These are phyloP conservation scores for Aschersonia sp. DNA, from an alignment of 2,329 filamentous ascomycete genomes.

Conservation along the genomic window DNA sequence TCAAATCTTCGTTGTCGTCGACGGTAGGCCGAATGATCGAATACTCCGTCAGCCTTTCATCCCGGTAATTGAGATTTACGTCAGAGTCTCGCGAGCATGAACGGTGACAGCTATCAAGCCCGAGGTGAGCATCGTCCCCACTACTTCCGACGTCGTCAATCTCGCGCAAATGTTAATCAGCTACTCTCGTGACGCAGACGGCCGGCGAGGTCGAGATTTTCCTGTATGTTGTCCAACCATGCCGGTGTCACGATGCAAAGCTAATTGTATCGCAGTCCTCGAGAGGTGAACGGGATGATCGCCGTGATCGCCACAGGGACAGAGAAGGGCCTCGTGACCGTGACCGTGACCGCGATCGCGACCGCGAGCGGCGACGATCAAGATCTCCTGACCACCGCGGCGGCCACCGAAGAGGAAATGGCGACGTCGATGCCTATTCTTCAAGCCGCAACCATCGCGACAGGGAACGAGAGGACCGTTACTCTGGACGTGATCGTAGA, in stretches of 20 bases:
- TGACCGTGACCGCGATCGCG: slow-evolving; percentile 25
- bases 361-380: slow-evolving; percentile 51
- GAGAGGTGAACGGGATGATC: slow-evolving; percentile 19
- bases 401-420: slow-evolving; percentile 54
- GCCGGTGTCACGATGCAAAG: neutral
- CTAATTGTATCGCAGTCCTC: slow-evolving; percentile 13
- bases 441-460: slow-evolving; percentile 87
- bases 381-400: slow-evolving; percentile 63
- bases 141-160: slow-evolving; percentile 4
- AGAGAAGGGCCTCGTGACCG: slow-evolving; percentile 27
- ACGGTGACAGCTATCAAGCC: slow-evolving; percentile 70
- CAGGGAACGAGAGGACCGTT: slow-evolving; percentile 84
- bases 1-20: slow-evolving; percentile 1
- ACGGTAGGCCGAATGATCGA: neutral
- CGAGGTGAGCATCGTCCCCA: slow-evolving; percentile 29
- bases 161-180: slow-evolving; percentile 1
- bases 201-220: slow-evolving; percentile 41
- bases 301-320: slow-evolving; percentile 38
- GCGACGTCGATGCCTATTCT: slow-evolving; percentile 77
- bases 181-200: slow-evolving; percentile 20
- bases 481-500: slow-evolving; percentile 52
- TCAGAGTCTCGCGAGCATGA: slow-evolving; percentile 40
- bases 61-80: neutral
- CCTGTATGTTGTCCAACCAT: slow-evolving; percentile 24
- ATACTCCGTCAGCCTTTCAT: neutral